Base-by-base conservation (phyloP, 257 asterid species). In the Solanum boliviense region DNA sequence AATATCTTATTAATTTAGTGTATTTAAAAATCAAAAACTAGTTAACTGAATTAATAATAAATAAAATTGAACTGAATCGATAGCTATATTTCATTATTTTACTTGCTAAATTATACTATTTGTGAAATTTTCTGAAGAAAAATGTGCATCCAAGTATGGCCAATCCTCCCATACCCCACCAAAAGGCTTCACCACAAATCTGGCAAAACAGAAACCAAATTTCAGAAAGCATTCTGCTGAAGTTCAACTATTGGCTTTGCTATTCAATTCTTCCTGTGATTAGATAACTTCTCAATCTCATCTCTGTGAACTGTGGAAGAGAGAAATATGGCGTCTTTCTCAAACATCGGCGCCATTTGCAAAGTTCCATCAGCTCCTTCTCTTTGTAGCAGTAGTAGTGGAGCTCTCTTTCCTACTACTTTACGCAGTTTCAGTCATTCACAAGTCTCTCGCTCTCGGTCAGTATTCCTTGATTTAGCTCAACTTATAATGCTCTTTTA, bases 361-460 rank as follows among this genome's bases (percentile, higher is more conserved):
- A 20, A 25, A 36, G 27, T 87, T 87, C 86, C 91, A 11, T 84
- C 90, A 36, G 39, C 87, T 85, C 56, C 78, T 41, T 52, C 46
- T 88, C 62, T 82, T 44, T 7, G 78, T 21, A 31, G 70, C 5
- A 25, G 44, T 62, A 38, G 88, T 76, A 83, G 68, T 81, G 68
- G 79, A 48, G 41, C 88, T 20, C 87, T 82, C 18, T 62, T 88
- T 60, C 81, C 86, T 20, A 84, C 86, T 13, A 79, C 73, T 25
- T 60, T 36, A 20, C 88, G 35, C 25, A 87, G 7, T 35, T 58
- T 5, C 32, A 48, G 41, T 62, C 83, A 56, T 65, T 88, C 38
- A 5, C 90, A 13, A 67, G 86, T 87, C 34, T 74, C 89, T 27
- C 68, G 18, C 83, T 82, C 90, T 41, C 67, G 90, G 93, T 91